phyloP scores from a whole-genome alignment of 1,139 yeast species.

The Pichia cactophila region DNA sequence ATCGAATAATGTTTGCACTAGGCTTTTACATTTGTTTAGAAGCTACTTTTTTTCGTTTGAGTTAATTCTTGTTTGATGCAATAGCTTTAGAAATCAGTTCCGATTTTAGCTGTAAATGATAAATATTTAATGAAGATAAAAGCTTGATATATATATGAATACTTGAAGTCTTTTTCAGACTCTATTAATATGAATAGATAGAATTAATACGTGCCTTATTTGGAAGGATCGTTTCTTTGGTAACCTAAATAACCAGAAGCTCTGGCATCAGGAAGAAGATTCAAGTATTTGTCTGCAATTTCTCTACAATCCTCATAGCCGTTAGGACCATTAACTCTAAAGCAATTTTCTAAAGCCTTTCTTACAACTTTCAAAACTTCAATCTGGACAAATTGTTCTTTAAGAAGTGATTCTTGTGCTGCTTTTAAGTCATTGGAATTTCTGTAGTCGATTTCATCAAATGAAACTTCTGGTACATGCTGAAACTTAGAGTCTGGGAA shows the following conservation, averaged over 20 bases:
- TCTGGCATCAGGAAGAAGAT: slow-evolving; percentile 62
- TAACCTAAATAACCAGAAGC: slow-evolving; percentile 71
- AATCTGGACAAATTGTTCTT: slow-evolving; percentile 75
- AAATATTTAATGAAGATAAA: neutral
- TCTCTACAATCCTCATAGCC: slow-evolving; percentile 74
- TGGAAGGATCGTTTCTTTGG: slow-evolving; percentile 79
- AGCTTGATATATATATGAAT: neutral
- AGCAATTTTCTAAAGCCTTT: slow-evolving; percentile 64
- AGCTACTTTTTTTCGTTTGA: too few relatives aligned
- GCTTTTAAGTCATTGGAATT: slow-evolving; percentile 55
- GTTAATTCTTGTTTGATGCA: too few relatives aligned
- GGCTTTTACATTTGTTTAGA: too few relatives aligned
- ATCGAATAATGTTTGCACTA: too few relatives aligned
- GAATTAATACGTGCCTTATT: slow-evolving; percentile 30
- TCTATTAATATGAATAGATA: neutral
- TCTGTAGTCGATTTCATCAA: slow-evolving; percentile 74
- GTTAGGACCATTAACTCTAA: slow-evolving; percentile 56
- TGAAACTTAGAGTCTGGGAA: slow-evolving; percentile 14
- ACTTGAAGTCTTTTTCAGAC: neutral
- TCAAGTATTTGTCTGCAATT: slow-evolving; percentile 69
- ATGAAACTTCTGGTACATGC: slow-evolving; percentile 70
- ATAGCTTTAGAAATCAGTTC: too few relatives aligned
- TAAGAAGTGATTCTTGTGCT: slow-evolving; percentile 70
- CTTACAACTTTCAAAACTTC: slow-evolving; percentile 63
- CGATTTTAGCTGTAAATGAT: too few relatives aligned